A percentile compares a stretch with the other conserved stretches of the same genome.
phyloP scores from a whole-genome alignment of 176 grass and related monocot species.

The Alloteropsis semialata region DNA sequence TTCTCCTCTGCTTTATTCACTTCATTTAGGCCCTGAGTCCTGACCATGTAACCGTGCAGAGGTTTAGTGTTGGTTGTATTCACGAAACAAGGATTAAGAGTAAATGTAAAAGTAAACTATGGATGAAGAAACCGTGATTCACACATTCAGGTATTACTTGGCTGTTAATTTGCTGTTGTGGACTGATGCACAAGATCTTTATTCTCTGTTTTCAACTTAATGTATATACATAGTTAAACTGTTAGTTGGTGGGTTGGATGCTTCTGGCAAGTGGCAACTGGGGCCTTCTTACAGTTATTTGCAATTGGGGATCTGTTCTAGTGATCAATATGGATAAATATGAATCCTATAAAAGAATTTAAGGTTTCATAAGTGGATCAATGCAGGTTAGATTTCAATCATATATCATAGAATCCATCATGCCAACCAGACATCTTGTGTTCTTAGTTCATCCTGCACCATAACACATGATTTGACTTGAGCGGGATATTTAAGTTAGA shows the following conservation, averaged over 20 bases:
- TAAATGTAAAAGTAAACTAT: neutral
- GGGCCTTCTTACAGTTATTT: neutral
- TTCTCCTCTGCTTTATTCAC: neutral
- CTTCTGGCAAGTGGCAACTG: too few relatives aligned
- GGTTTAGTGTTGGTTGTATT: neutral
- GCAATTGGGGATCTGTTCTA: neutral
- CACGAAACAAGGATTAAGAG: neutral
- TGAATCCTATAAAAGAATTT: neutral
- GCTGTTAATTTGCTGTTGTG: neutral
- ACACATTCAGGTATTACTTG: neutral
- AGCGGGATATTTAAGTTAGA: too few relatives aligned
- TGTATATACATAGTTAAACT: neutral
- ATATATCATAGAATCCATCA: neutral
- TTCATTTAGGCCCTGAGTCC: neutral
- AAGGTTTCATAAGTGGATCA: neutral
- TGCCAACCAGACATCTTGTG: neutral
- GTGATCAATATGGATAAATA: neutral
- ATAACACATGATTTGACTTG: too few relatives aligned
- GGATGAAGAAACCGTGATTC: neutral
- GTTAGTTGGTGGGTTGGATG: neutral
- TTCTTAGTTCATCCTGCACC: neutral
- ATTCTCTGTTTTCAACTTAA: neutral
- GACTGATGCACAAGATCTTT: neutral
- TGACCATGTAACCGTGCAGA: neutral
- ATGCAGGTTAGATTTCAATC: neutral